Evolutionary conservation across 192 early-diverging fungal species (phyloP).

Genomic region (Coemansia sp.): DNA sequence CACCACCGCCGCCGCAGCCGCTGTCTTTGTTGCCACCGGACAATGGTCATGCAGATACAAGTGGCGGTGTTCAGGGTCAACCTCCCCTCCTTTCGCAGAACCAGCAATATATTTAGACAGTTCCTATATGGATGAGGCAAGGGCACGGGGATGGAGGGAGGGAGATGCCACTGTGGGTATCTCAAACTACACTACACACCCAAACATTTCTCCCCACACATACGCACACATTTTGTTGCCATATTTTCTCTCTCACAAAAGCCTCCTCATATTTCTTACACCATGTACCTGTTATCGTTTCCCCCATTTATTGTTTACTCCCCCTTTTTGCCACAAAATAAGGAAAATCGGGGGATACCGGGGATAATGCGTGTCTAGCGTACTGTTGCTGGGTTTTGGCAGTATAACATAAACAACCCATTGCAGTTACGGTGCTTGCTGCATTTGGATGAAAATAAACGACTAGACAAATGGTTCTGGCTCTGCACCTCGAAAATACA

Average conservation of each 20-base stretch:
- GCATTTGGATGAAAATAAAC: no score
- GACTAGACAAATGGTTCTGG: neutral
- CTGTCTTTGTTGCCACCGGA: neutral
- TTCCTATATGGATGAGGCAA: constrained; percentile 1
- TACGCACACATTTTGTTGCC: neutral
- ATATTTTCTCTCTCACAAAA: constrained; percentile 1
- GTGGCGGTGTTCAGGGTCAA: constrained; percentile 13
- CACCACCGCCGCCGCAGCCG: no score
- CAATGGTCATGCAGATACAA: neutral
- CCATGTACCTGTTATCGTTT: neutral
- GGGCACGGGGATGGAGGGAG: neutral
- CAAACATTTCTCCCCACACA: neutral
- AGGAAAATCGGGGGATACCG: neutral
- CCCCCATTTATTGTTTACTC: constrained; percentile 1
- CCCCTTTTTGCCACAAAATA: neutral
- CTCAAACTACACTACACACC: no score
- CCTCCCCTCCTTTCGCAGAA: neutral
- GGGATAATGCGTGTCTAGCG: neutral
- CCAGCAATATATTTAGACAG: no score
- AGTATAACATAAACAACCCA: neutral
- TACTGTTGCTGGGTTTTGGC: neutral
- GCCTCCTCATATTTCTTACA: no score
- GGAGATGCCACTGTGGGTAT: constrained; percentile 1
- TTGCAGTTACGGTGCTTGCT: constrained; percentile 3
- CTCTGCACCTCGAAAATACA: neutral